A percentile compares a stretch with the other conserved stretches of the same genome.
These are phyloP conservation scores for Lasiodiplodia sp. DNA, from an alignment of 2,329 filamentous ascomycete species.

Conservation along the genomic window DNA sequence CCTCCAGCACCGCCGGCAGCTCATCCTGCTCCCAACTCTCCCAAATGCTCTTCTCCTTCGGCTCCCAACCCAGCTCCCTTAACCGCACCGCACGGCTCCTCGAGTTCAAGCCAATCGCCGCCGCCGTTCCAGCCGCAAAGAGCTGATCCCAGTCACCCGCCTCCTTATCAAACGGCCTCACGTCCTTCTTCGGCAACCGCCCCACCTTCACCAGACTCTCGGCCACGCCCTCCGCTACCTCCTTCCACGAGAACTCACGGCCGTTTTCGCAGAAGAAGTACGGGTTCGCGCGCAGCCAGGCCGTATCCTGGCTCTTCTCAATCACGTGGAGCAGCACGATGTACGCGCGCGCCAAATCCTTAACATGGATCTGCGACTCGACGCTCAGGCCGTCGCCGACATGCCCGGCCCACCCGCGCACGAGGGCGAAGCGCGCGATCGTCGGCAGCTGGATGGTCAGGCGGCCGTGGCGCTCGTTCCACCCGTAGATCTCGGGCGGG, in stretches of 20 bases:
- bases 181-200: constrained; percentile 46
- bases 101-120: constrained; percentile 52
- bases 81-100: constrained; percentile 54
- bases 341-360: constrained; percentile 50
- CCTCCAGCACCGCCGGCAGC: constrained; percentile 48
- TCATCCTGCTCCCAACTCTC: constrained; percentile 53
- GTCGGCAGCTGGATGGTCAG: constrained; percentile 58
- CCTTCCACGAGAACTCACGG: constrained; percentile 53
- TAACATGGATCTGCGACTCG: constrained; percentile 56
- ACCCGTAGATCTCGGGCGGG: constrained; percentile 57
- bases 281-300: constrained; percentile 50
- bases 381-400: constrained; percentile 54
- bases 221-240: constrained; percentile 50
- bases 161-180: constrained; percentile 37
- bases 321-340: constrained; percentile 46
- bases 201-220: constrained; percentile 47
- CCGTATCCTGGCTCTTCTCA: constrained; percentile 41
- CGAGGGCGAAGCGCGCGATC: constrained; percentile 56
- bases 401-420: constrained; percentile 56
- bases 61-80: constrained; percentile 54
- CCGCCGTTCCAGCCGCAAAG: constrained; percentile 39
- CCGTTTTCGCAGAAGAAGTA: constrained; percentile 60
- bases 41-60: constrained; percentile 52
- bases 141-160: constrained; percentile 50
- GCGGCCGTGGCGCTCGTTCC: constrained; percentile 48